Evolutionary conservation across 2,329 filamentous ascomycete species (phyloP).

Genomic region (Alternaria arbusti): DNA sequence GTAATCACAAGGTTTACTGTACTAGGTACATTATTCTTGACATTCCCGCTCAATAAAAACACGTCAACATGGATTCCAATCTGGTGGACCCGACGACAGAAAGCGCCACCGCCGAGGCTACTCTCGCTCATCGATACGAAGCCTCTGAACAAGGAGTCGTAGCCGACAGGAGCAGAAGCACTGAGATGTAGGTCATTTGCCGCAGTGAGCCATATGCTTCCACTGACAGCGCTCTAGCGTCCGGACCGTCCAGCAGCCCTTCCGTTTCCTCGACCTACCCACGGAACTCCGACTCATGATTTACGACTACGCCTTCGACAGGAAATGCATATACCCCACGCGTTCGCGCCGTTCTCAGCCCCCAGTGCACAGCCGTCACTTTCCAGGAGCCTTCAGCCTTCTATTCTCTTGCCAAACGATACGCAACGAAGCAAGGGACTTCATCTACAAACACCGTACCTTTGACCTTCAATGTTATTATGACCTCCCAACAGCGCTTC

Average conservation of each 20-base stretch:
- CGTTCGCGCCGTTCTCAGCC: background rate
- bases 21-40: no score
- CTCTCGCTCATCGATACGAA: no score
- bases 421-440: background rate
- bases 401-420: background rate
- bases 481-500: background rate
- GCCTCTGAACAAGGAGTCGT: no score
- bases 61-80: background rate
- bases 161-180: background rate
- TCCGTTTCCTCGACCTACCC: background rate
- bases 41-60: background rate
- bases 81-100: background rate
- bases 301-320: background rate
- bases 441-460: background rate
- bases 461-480: background rate
- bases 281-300: background rate
- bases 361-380: background rate
- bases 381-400: background rate
- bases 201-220: background rate
- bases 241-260: background rate
- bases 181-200: background rate
- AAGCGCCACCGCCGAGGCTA: background rate
- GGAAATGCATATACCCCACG: background rate
- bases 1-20: no score
- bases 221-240: background rate